Percentiles rank a stretch among this genome's conserved stretches.
Evolutionary conservation across 164 flowering plant genomes (phyloP).

Genomic region (Protea cynaroides): DNA sequence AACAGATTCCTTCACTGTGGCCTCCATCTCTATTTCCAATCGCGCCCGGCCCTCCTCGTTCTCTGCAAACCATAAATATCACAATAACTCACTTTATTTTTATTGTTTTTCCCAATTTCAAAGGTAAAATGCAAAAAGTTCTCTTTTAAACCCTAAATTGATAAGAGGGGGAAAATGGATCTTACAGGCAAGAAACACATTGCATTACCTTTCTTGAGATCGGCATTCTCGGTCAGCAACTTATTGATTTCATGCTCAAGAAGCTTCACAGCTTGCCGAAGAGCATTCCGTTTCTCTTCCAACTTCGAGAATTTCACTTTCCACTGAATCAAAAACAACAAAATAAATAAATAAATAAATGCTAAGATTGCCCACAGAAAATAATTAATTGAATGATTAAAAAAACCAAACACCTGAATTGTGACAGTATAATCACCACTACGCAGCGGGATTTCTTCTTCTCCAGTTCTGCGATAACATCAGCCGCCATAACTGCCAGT

Average conservation of each 20-base stretch:
- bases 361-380: not conserved
- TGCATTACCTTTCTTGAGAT: constrained; percentile 39
- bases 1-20: constrained; percentile 31
- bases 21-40: constrained; percentile 29
- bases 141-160: too few species aligned
- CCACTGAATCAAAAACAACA: constrained; percentile 11
- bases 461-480: not conserved
- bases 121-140: too few species aligned
- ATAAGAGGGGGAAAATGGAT: too few species aligned
- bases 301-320: constrained; percentile 23
- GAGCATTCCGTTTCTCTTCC: constrained; percentile 30
- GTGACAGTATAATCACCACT: constrained; percentile 10
- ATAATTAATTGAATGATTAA: not conserved
- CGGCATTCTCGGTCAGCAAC: constrained; percentile 26
- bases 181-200: too few species aligned
- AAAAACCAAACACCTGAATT: not conserved
- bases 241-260: constrained; percentile 25
- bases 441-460: constrained; percentile 26
- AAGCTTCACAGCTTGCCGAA: constrained; percentile 38
- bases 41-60: constrained; percentile 29
- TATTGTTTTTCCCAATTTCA: too few species aligned
- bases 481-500: constrained; percentile 19
- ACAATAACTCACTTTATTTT: not conserved
- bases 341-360: not conserved
- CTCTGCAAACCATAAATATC: constrained; percentile 26